phyloP scores from a whole-genome alignment of 2,329 filamentous ascomycete species.

The Cercospora sp. region DNA sequence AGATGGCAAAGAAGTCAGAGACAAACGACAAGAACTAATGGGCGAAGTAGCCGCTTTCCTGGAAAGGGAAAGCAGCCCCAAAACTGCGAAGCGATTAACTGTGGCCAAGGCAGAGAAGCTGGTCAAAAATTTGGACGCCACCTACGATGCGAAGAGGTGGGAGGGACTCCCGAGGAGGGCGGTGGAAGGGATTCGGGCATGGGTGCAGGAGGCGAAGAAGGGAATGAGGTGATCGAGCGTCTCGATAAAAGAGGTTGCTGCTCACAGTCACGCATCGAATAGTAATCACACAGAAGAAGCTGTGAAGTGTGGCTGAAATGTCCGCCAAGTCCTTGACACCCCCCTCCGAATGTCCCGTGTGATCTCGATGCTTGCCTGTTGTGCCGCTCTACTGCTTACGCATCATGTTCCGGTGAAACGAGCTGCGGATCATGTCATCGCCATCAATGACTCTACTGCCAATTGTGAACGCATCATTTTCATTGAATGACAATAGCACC shows the following conservation, averaged over 20 bases:
- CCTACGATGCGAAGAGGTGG: slow-evolving; percentile 26
- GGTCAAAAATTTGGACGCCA: slow-evolving; percentile 19
- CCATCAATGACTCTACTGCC: too few species aligned
- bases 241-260: too few species aligned
- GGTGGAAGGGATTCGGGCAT: slow-evolving; percentile 15
- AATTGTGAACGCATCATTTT: too few species aligned
- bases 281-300: too few species aligned
- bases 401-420: neutral
- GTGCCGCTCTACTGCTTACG: neutral
- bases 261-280: too few species aligned
- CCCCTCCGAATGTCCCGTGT: too few species aligned
- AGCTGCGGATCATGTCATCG: too few species aligned
- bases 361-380: too few species aligned
- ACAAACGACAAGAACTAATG: slow-evolving; percentile 20
- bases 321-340: too few species aligned
- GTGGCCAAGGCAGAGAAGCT: slow-evolving; percentile 23
- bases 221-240: neutral
- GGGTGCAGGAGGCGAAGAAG: slow-evolving; percentile 20
- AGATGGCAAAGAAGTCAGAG: slow-evolving; percentile 22
- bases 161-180: slow-evolving; percentile 22
- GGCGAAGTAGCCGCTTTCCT: slow-evolving; percentile 20
- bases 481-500: too few species aligned
- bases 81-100: slow-evolving; percentile 17
- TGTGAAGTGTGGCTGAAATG: too few species aligned
- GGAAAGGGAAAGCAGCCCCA: slow-evolving; percentile 10